A percentile compares a stretch with the other conserved stretches of the same genome.
phyloP scores from a whole-genome alignment of 208 protist species.

The Leishmania major region DNA sequence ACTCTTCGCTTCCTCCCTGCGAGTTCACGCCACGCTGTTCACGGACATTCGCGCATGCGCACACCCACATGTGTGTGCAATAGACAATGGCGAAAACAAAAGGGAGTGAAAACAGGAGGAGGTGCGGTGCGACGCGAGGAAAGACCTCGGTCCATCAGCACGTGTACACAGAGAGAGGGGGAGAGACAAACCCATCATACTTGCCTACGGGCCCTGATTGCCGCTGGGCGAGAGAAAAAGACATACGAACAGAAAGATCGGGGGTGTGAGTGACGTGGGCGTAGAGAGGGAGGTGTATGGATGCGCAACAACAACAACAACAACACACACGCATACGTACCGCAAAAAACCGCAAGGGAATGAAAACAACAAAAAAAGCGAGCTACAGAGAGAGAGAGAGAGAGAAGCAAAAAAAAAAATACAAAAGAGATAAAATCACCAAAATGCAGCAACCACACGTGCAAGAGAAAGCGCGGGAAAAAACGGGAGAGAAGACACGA shows the following conservation, averaged over 20 bases:
- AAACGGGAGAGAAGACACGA: background rate
- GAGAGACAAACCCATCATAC: background rate
- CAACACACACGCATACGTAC: background rate
- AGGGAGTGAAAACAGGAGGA: background rate
- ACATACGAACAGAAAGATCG: background rate
- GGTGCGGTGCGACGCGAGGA: background rate
- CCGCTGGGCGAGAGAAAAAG: background rate
- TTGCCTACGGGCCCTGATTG: background rate
- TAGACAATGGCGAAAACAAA: background rate
- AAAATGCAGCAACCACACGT: background rate
- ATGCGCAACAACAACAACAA: background rate
- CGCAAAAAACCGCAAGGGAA: background rate
- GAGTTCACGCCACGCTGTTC: background rate
- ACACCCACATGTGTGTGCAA: background rate
- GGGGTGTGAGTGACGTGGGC: background rate
- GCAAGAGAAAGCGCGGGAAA: background rate
- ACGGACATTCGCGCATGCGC: background rate
- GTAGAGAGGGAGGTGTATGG: background rate
- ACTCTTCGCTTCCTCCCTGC: background rate
- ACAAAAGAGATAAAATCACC: background rate
- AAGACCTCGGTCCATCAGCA: background rate
- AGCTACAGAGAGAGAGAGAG: background rate
- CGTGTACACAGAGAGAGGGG: background rate
- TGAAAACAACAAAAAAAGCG: background rate
- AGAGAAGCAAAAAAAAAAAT: no score